These are phyloP conservation scores for Ceratobasidium sp. DNA, from an alignment of 1,284 basidiomycete species.

Conservation along the genomic window DNA sequence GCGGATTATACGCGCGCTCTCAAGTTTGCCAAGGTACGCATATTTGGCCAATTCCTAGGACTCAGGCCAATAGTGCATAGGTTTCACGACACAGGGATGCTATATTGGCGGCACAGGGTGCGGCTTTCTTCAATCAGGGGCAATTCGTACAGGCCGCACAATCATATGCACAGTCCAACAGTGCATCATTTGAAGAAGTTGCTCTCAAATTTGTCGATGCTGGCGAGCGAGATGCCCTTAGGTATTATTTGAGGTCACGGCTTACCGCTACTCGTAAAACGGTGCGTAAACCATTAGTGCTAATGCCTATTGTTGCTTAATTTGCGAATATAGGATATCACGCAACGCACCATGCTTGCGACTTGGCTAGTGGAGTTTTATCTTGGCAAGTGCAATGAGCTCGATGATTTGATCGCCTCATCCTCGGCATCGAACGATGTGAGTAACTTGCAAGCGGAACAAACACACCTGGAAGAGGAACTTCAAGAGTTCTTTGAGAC, in stretches of 20 bases:
- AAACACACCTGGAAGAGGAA: slow-evolving; percentile 88
- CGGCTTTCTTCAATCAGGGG: slow-evolving; percentile 80
- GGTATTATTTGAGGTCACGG: slow-evolving; percentile 88
- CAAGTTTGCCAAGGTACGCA: slow-evolving; percentile 75
- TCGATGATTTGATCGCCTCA: slow-evolving; percentile 88
- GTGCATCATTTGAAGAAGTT: slow-evolving; percentile 89
- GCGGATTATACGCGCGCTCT: slow-evolving; percentile 80
- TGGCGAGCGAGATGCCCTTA: slow-evolving; percentile 88
- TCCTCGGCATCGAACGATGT: slow-evolving; percentile 86
- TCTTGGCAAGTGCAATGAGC: slow-evolving; percentile 92
- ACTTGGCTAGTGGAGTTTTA: slow-evolving; percentile 99
- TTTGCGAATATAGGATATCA: slow-evolving; percentile 67
- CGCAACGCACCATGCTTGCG: slow-evolving; percentile 96
- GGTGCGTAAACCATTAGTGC: slow-evolving; percentile 54
- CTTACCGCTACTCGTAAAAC: slow-evolving; percentile 82
- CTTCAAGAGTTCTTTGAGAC: slow-evolving; percentile 90
- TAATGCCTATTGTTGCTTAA: slow-evolving; percentile 21
- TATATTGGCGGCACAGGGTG: slow-evolving; percentile 85
- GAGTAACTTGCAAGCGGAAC: slow-evolving; percentile 84
- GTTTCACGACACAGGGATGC: slow-evolving; percentile 84
- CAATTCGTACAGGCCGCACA: slow-evolving; percentile 92
- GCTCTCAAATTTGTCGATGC: slow-evolving; percentile 88
- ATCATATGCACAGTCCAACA: slow-evolving; percentile 86
- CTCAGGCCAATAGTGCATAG: slow-evolving; percentile 52
- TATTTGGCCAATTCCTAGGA: slow-evolving; percentile 1